A percentile compares a stretch with the other conserved stretches of the same genome.
phyloP scores from a whole-genome alignment of 1,139 yeast species.

The Suhomyces taliae region DNA sequence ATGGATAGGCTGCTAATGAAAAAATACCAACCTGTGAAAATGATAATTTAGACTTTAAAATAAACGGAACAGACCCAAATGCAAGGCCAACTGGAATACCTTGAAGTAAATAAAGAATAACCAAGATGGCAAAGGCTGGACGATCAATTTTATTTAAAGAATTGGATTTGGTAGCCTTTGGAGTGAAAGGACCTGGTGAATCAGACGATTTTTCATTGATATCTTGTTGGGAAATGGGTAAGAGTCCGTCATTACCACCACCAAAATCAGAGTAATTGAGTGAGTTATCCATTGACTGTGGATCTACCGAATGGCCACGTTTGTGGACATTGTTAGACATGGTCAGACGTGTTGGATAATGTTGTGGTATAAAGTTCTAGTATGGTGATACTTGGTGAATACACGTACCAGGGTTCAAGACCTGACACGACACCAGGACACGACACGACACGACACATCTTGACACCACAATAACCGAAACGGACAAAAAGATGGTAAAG shows the following conservation, averaged over 20 bases:
- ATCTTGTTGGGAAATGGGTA: constrained; percentile 34
- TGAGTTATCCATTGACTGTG: constrained; percentile 16
- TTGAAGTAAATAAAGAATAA: constrained; percentile 75
- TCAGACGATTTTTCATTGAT: constrained; percentile 14
- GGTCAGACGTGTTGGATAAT: neutral
- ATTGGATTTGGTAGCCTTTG: constrained; percentile 8
- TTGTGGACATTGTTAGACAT: constrained; percentile 16
- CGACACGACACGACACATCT: no score
- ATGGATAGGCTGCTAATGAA: constrained; percentile 91
- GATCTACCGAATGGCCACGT: constrained; percentile 18
- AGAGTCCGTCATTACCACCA: constrained; percentile 36
- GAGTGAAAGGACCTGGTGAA: constrained; percentile 1
- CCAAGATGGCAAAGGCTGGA: constrained; percentile 71
- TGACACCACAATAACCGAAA: no score
- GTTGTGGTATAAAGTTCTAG: neutral
- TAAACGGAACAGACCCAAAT: constrained; percentile 92
- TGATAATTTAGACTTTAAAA: constrained; percentile 77
- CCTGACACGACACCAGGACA: no score
- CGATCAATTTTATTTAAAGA: constrained; percentile 41
- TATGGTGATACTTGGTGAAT: neutral
- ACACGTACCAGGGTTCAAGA: neutral
- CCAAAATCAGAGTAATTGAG: constrained; percentile 26
- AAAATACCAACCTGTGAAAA: constrained; percentile 91
- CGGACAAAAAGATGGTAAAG: no score
- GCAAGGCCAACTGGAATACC: constrained; percentile 97